These are phyloP conservation scores for Penicillium desertorum DNA, from an alignment of 495 filamentous ascomycete species.

Conservation along the genomic window DNA sequence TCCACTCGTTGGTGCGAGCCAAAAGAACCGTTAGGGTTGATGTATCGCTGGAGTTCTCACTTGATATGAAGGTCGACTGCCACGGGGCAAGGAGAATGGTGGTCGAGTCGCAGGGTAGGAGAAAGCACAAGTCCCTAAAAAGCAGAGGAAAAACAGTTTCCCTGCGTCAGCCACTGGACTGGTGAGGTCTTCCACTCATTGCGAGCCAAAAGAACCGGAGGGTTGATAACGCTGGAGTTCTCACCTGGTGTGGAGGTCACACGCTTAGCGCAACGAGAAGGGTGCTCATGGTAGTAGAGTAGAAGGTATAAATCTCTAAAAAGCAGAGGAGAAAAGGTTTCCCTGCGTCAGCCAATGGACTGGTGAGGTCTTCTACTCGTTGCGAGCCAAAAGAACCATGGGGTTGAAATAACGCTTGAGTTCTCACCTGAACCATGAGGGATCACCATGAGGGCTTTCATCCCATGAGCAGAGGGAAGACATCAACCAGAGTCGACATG, in stretches of 20 bases:
- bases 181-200: conserved; percentile 12
- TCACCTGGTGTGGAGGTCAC: too few relatives aligned
- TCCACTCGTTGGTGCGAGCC: conserved; percentile 4
- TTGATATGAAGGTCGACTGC: conserved; percentile 1
- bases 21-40: background rate
- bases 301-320: too few relatives aligned
- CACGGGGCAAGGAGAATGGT: too few relatives aligned
- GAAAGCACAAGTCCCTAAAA: too few relatives aligned
- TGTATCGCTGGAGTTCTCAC: conserved; percentile 12
- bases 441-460: background rate
- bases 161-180: conserved; percentile 9
- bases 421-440: conserved; percentile 7
- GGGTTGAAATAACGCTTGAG: conserved; percentile 4
- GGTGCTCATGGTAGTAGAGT: too few relatives aligned
- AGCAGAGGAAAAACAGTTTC: background rate
- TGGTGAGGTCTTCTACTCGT: conserved; percentile 12
- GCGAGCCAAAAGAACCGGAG: background rate
- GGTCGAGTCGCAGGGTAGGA: too few relatives aligned
- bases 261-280: too few relatives aligned
- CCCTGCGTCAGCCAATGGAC: conserved; percentile 8
- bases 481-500: background rate
- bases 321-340: background rate
- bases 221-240: conserved; percentile 5
- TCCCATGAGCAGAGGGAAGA: background rate
- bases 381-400: background rate